Percentiles rank a stretch among this genome's conserved stretches.
phyloP scores from a whole-genome alignment of 495 filamentous ascomycete species.

The Penicillium flavigenum region DNA sequence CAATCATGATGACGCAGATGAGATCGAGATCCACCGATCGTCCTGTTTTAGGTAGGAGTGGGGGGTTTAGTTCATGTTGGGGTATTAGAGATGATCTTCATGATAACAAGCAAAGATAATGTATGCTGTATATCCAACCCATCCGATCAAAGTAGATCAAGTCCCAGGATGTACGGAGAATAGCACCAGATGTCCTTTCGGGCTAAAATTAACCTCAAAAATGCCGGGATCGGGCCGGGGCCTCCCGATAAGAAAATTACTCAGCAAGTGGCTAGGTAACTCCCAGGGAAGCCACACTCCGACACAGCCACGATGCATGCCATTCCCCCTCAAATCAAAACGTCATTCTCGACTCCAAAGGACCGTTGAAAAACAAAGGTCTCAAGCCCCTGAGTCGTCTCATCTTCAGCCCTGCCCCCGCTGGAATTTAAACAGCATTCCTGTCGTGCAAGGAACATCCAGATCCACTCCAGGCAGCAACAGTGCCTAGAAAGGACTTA shows the following conservation, averaged over 20 bases:
- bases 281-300: neutral
- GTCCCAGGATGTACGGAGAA: neutral
- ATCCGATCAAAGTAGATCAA: neutral
- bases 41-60: constrained; percentile 2
- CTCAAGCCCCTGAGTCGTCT: neutral
- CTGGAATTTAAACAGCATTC: neutral
- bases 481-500: constrained; percentile 2
- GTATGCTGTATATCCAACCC: neutral
- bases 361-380: neutral
- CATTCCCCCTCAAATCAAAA: constrained; percentile 9
- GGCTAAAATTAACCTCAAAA: neutral
- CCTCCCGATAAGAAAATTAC: constrained; percentile 2
- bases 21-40: constrained; percentile 21
- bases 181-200: neutral
- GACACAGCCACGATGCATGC: constrained; percentile 2
- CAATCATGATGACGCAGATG: constrained; percentile 32
- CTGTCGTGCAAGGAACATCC: neutral
- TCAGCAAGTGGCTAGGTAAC: neutral
- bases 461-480: constrained; percentile 12
- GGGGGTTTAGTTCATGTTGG: neutral
- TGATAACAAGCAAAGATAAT: neutral
- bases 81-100: neutral
- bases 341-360: neutral
- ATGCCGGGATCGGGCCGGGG: neutral
- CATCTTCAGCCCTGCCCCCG: neutral